Base-by-base conservation (phyloP, 2,329 filamentous ascomycete genomes). In the Xylariaceae sp. region DNA sequence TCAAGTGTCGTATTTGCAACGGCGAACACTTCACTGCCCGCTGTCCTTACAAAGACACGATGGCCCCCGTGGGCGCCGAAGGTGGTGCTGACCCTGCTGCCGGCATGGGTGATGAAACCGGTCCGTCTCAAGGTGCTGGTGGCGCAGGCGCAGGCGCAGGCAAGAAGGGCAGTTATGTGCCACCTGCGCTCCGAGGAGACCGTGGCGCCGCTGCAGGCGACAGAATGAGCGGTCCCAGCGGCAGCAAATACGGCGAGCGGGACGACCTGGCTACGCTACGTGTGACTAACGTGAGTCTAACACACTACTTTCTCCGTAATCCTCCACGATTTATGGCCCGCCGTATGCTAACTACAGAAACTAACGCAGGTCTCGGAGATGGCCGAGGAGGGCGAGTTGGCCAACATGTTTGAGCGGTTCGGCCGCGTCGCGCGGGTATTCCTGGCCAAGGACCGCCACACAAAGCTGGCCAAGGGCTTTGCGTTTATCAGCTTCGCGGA, bases 1-100 rank as follows among this genome's bases (percentile, higher is more conserved):
- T 99, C 80, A 97, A 97, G 83, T 99, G 94, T 76, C 88, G 94
- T 81, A 97, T 99, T 72, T 99, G 94, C 79, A 89, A 86, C 72
- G 94, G 92, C 71, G 94, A 99, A 80, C 94, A 99, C 84, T 99
- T 97, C 81, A 99, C 94, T 42, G 92, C 92, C 64, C 87, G 94
- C 73, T 99, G 94, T 84, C 94, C 94, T 37, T 99, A 96, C 86
- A 99, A 97, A 80, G 94, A 97, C 73, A 99, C 92, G 67, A 96
- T 99, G 91, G 91, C 92, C 37, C 94, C 89, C 39, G 84, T 91
- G 58, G 85, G 85, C 63, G 83, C 85, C 72, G 77, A 74, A 53
- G 72, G 70, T 47, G 70, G 67, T 46, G 70, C 70, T 34, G 79
- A 86, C 60, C 74, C 76, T 31, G 81, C 78, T 35, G 79, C 78